Conservation (phyloP, 495 filamentous ascomycete species). For the Xanthoparmelia taractica region DNA sequence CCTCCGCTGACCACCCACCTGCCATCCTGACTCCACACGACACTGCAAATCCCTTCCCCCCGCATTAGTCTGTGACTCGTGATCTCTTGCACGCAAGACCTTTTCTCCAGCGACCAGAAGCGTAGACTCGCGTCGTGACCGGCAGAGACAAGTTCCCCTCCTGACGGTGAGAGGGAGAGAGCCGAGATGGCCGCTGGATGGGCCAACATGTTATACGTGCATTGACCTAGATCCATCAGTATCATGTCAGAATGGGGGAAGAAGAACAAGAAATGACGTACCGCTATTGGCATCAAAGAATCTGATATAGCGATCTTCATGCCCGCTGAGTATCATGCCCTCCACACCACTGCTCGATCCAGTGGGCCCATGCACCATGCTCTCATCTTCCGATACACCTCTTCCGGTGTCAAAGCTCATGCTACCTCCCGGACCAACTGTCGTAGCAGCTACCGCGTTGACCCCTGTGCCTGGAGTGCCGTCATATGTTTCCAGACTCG, state of each 20-base stretch:
- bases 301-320: constrained; percentile 89
- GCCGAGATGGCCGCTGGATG: constrained; percentile 88
- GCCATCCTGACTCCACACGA: constrained; percentile 91
- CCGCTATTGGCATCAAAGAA: constrained; percentile 98
- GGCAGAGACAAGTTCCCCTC: constrained; percentile 87
- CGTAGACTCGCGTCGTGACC: constrained; percentile 91
- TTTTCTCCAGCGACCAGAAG: constrained; percentile 97
- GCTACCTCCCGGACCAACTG: constrained; percentile 64
- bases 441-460: constrained; percentile 86
- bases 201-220: constrained; percentile 96
- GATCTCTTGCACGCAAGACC: constrained; percentile 87
- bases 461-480: constrained; percentile 75
- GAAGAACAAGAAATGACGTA: constrained; percentile 41
- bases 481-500: constrained; percentile 86
- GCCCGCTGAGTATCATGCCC: constrained; percentile 86
- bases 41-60: constrained; percentile 86
- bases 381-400: constrained; percentile 55
- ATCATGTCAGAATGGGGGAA: neutral
- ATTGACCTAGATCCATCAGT: constrained; percentile 64
- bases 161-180: constrained; percentile 83
- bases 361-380: constrained; percentile 68
- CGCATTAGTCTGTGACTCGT: constrained; percentile 85
- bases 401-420: constrained; percentile 56
- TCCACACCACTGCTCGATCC: constrained; percentile 78
- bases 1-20: constrained; percentile 90